Conservation (phyloP, 345 rosid genomes). For the Ceriops decandra region DNA sequence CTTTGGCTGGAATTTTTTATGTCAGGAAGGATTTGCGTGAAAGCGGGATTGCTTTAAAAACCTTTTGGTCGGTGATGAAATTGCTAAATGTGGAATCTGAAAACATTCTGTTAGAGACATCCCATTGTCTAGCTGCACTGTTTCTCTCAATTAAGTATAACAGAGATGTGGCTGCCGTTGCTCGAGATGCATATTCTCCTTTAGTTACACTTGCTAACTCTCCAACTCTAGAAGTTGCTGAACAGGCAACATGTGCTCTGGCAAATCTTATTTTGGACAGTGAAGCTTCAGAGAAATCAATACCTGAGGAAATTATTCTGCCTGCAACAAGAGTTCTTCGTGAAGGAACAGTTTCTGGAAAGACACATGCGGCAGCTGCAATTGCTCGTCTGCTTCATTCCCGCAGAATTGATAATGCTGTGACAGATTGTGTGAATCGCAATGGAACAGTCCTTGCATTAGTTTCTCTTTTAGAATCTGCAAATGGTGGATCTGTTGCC, state of each 20-base stretch:
- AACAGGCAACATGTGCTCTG: slow-evolving; percentile 90
- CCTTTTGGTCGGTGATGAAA: slow-evolving; percentile 70
- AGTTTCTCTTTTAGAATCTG: slow-evolving; percentile 86
- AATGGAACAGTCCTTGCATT: slow-evolving; percentile 91
- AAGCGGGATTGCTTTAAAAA: slow-evolving; percentile 73
- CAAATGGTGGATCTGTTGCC: slow-evolving; percentile 60
- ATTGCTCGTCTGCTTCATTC: slow-evolving; percentile 81
- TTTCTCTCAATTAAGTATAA: slow-evolving; percentile 90
- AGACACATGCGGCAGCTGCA: slow-evolving; percentile 96
- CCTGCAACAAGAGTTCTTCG: slow-evolving; percentile 89
- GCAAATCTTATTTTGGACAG: slow-evolving; percentile 91
- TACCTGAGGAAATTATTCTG: slow-evolving; percentile 74
- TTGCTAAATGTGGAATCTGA: slow-evolving; percentile 75
- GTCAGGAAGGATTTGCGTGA: slow-evolving; percentile 89
- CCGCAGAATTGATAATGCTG: slow-evolving; percentile 53
- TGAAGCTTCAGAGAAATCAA: slow-evolving; percentile 72
- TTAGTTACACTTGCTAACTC: slow-evolving; percentile 73
- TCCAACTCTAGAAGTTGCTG: slow-evolving; percentile 73
- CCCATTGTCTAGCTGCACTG: slow-evolving; percentile 78
- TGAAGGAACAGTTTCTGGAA: slow-evolving; percentile 88
- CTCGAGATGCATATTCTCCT: slow-evolving; percentile 72
- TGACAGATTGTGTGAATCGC: slow-evolving; percentile 85
- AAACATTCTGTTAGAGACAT: slow-evolving; percentile 68
- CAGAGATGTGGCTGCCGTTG: slow-evolving; percentile 82
- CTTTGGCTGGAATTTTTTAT: slow-evolving; percentile 87